phyloP scores from a whole-genome alignment of 371 early-diverging fungal species.

The Racocetra persica region DNA sequence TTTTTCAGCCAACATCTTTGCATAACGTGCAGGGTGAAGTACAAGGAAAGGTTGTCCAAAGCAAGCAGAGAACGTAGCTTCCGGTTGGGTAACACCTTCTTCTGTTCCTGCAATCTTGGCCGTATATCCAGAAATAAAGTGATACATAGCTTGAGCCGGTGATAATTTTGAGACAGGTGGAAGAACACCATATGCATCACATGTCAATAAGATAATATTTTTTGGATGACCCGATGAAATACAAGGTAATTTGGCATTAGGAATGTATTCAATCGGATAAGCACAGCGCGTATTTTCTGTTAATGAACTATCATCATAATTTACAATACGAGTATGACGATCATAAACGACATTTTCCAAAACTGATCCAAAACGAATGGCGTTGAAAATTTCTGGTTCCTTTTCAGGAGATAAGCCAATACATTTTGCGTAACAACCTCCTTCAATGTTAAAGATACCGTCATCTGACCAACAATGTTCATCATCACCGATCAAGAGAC shows the following conservation, averaged over 20 bases:
- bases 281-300: conserved; percentile 98
- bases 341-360: conserved; percentile 96
- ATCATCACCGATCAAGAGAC: conserved; percentile 96
- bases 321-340: conserved; percentile 82
- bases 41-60: conserved; percentile 98
- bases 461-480: conserved; percentile 98
- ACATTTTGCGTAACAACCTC: conserved; percentile 98
- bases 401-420: conserved; percentile 94
- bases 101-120: conserved; percentile 98
- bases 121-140: conserved; percentile 94
- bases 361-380: conserved; percentile 94
- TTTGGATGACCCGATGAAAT: conserved; percentile 88
- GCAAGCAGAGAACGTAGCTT: conserved; percentile 95
- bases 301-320: conserved; percentile 80
- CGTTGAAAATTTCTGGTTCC: conserved; percentile 98
- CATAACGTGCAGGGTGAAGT: conserved; percentile 96
- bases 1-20: conserved; percentile 96
- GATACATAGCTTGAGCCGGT: conserved; percentile 95
- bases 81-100: conserved; percentile 93
- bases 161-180: conserved; percentile 95
- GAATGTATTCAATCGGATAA: conserved; percentile 97
- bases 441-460: conserved; percentile 98
- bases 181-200: conserved; percentile 97
- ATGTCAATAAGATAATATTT: conserved; percentile 96
- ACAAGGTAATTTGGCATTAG: conserved; percentile 96